These are phyloP conservation scores for Cucumis melo DNA, from an alignment of 306 rosid species.

Conservation along the genomic window DNA sequence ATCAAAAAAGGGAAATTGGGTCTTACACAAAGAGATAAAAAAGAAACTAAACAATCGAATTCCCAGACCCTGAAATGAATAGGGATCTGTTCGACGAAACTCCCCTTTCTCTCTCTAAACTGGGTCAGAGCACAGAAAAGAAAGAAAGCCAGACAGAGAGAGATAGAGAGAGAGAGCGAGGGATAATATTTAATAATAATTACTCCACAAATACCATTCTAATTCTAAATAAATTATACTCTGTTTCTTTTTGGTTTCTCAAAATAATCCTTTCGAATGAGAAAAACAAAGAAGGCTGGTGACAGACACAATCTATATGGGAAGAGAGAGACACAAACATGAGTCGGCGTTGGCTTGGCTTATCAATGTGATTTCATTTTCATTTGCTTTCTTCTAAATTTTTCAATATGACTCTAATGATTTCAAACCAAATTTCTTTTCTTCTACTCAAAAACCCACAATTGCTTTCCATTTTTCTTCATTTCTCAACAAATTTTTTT, in stretches of 20 bases:
- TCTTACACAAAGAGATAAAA: constrained; percentile 10
- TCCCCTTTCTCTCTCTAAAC: constrained; percentile 9
- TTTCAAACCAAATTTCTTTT: background rate
- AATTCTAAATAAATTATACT: constrained; percentile 1
- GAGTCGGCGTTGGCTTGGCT: constrained; percentile 30
- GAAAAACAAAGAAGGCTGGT: constrained; percentile 29
- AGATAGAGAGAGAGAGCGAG: background rate
- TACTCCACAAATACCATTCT: background rate
- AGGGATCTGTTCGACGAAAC: constrained; percentile 53
- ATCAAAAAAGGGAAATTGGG: constrained; percentile 11
- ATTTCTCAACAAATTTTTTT: background rate
- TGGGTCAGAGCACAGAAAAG: constrained; percentile 5
- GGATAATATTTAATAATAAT: constrained; percentile 1
- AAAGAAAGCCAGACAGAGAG: constrained; percentile 4
- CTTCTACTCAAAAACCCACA: background rate
- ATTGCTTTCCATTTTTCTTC: constrained; percentile 6
- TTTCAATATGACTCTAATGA: background rate
- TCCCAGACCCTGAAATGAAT: constrained; percentile 22
- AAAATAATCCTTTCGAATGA: constrained; percentile 15
- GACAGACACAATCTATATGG: constrained; percentile 28
- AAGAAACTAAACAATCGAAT: constrained; percentile 25
- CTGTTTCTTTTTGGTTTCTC: constrained; percentile 6
- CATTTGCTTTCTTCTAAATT: background rate
- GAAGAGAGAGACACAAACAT: background rate
- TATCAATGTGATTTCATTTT: background rate